Base-by-base conservation (phyloP, 139 green algal genomes). In the Ostreobium quekettii region DNA sequence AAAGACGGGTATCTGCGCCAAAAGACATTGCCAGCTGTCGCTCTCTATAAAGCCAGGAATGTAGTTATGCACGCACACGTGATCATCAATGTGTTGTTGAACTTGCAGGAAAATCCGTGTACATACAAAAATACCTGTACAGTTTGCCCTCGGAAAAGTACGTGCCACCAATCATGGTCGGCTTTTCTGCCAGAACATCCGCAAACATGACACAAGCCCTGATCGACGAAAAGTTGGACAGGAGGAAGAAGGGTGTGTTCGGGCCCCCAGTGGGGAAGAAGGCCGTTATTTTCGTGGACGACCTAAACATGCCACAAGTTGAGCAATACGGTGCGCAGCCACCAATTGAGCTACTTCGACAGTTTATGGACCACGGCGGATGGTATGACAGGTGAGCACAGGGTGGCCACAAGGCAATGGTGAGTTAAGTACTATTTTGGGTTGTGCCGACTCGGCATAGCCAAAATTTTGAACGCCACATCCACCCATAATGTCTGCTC, bases 291-390 rank as follows among this genome's bases (percentile, higher is more conserved):
- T 86, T 87, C 47, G 79, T 90, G 37, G 84, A 90, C 48, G 84
- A 90, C 70, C 70, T 90, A 4, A 90, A 87, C 79, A 90, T 90
- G 84, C 84, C 84, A 2, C 77, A 83, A 67, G 72, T 71, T 53
- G 82, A 83, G 63, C 78, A 77, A 38, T 87, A 86, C 76, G 74
- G 74, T 22, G 82, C 74, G 28, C 76, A 81, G 74, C 72, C 73
- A 32, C 76, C 80, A 37, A 86, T 86, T 26, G 80, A 86, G 80
- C 73, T 90, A 63, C 71, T 90, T 32, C 76, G 84, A 0, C 84
- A 90, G 76, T 87, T 72, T 74, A 90, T 90, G 84, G 84, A 90
- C 72, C 80, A 89, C 37, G 74, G 71, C 2, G 84, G 84, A 26
- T 90, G 84, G 82, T 74, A 53, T 53, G 42, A 53, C 42, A 53